These are phyloP conservation scores for Boechera retrofracta DNA, from an alignment of 345 rosid species.

Conservation along the genomic window DNA sequence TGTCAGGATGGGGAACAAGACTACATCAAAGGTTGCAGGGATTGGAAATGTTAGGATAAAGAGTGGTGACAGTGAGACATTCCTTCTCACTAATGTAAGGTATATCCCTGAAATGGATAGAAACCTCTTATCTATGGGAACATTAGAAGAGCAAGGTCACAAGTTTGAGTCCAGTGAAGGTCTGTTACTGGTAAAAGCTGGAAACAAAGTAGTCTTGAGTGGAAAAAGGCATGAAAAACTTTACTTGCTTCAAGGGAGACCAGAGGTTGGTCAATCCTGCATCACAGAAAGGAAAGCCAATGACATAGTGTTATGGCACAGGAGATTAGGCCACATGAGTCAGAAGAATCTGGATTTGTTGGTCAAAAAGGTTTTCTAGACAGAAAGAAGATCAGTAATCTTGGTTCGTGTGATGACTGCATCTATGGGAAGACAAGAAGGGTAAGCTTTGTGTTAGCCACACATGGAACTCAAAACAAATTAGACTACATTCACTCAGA, in stretches of 20 bases:
- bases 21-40: too few relatives aligned
- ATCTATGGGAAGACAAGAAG: not conserved
- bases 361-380: not conserved
- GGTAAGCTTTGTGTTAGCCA: not conserved
- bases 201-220: accelerated
- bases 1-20: too few relatives aligned
- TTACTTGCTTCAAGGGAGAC: not conserved
- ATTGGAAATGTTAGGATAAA: too few relatives aligned
- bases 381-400: not conserved
- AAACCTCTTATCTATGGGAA: too few relatives aligned
- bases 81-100: too few relatives aligned
- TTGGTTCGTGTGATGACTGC: not conserved
- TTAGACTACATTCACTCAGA: not conserved
- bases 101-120: too few relatives aligned
- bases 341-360: not conserved
- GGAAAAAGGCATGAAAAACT: not conserved
- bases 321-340: not conserved
- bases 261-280: not conserved
- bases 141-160: too few relatives aligned
- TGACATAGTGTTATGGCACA: not conserved
- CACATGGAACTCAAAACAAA: not conserved
- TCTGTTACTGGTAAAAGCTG: too few relatives aligned
- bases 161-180: too few relatives aligned
- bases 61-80: too few relatives aligned
- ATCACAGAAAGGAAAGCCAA: accelerated